Conservation (phyloP, 768 basidiomycete species). For the Boletus sp. region DNA sequence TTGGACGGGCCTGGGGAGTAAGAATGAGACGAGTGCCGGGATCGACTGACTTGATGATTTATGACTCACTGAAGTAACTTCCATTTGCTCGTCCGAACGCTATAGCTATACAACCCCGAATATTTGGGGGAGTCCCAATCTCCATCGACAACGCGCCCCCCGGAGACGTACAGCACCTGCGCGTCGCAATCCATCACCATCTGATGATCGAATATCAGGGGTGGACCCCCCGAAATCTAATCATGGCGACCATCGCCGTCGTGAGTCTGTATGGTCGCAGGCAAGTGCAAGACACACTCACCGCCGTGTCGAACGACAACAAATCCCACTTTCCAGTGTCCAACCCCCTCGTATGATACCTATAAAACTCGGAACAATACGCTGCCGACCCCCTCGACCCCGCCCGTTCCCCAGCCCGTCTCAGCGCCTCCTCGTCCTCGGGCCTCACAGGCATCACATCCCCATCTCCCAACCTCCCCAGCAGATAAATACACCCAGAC, state of each 20-base stretch:
- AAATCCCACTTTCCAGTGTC: constrained; percentile 71
- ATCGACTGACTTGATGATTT: neutral
- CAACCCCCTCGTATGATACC: constrained; percentile 44
- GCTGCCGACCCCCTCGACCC: constrained; percentile 21
- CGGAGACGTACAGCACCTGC: constrained; percentile 72
- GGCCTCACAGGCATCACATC: constrained; percentile 37
- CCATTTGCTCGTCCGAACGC: constrained; percentile 65
- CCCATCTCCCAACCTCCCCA: constrained; percentile 64
- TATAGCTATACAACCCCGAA: constrained; percentile 72
- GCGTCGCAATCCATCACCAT: constrained; percentile 72
- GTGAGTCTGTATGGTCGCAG: neutral
- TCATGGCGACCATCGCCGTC: neutral
- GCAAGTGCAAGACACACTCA: constrained; percentile 30
- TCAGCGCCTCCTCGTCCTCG: constrained; percentile 18
- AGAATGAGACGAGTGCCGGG: neutral
- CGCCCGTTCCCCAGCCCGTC: constrained; percentile 22
- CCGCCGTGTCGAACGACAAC: constrained; percentile 63
- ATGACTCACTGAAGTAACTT: constrained; percentile 57
- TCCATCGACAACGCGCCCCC: constrained; percentile 68
- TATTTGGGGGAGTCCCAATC: constrained; percentile 59
- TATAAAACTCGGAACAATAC: constrained; percentile 68
- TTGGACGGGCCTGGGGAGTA: constrained; percentile 20
- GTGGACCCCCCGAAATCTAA: constrained; percentile 65
- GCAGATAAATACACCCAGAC: constrained; percentile 65
- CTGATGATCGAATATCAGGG: constrained; percentile 75